phyloP scores from a whole-genome alignment of 1,139 yeast genomes.

The Geotrichum fermentans region DNA sequence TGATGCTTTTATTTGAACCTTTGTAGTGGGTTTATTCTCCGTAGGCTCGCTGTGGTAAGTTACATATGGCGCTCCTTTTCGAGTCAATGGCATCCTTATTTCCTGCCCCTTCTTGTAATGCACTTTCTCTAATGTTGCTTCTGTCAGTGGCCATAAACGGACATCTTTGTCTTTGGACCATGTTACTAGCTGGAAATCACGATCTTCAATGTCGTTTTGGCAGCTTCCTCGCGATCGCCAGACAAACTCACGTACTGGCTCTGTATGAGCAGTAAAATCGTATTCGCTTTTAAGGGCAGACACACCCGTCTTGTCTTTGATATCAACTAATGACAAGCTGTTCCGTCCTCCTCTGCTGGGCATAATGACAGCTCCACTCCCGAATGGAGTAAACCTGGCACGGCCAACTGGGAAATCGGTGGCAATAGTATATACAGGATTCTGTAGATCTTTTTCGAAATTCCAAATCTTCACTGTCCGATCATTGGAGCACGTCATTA shows the following conservation, averaged over 20 bases:
- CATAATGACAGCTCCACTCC: constrained; percentile 85
- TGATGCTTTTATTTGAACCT: constrained; percentile 7
- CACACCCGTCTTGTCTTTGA: constrained; percentile 32
- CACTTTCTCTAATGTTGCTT: constrained; percentile 54
- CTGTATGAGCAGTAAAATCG: constrained; percentile 74
- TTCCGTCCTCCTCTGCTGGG: constrained; percentile 85
- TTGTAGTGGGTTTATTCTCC: constrained; percentile 4
- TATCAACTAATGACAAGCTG: constrained; percentile 61
- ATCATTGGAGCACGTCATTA: constrained; percentile 84
- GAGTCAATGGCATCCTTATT: constrained; percentile 38
- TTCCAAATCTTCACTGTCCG: constrained; percentile 87
- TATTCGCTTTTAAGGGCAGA: constrained; percentile 34
- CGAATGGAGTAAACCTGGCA: constrained; percentile 86
- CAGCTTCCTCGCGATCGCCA: constrained; percentile 65
- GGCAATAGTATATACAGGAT: constrained; percentile 56
- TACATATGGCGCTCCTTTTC: constrained; percentile 44
- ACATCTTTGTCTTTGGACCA: constrained; percentile 90
- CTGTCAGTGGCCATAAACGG: constrained; percentile 73
- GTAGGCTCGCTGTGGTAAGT: constrained; percentile 52
- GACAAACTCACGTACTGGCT: constrained; percentile 77
- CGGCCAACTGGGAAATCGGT: constrained; percentile 85
- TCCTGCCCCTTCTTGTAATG: constrained; percentile 47
- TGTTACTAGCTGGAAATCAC: constrained; percentile 84
- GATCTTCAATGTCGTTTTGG: constrained; percentile 50
- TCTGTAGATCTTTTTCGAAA: constrained; percentile 36